phyloP scores from a whole-genome alignment of 257 asterid genomes.

The Primulina tabacum region DNA sequence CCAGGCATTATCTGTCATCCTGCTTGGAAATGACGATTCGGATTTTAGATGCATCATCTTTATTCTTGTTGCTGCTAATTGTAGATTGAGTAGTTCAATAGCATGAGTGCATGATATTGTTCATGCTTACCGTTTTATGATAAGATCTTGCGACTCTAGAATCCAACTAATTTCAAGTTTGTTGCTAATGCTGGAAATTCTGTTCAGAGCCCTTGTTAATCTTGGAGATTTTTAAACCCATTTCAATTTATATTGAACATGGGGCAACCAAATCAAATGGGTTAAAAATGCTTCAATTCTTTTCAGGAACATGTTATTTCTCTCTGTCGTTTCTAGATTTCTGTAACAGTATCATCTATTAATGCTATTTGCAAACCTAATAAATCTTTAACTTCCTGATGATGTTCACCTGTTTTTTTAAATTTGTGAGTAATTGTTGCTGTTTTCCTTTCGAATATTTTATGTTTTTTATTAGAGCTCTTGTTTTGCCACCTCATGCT shows the following conservation, averaged over 20 bases:
- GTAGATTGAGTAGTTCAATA: slow-evolving; percentile 6
- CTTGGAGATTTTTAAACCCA: neutral
- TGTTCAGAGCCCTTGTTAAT: slow-evolving; percentile 2
- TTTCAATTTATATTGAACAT: slow-evolving; percentile 3
- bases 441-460: slow-evolving; percentile 17
- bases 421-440: neutral
- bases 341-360: neutral
- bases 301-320: slow-evolving; percentile 12
- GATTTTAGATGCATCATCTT: neutral
- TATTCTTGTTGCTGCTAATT: slow-evolving; percentile 13
- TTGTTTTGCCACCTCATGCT: slow-evolving; percentile 18
- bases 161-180: slow-evolving; percentile 9
- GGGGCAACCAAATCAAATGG: neutral
- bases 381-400: slow-evolving; percentile 2
- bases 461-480: slow-evolving; percentile 16
- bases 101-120: no score
- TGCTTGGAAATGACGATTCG: slow-evolving; percentile 23
- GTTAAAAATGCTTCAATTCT: slow-evolving; percentile 14
- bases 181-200: slow-evolving; percentile 5
- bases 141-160: neutral
- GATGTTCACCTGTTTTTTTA: slow-evolving; percentile 2
- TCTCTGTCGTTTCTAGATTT: slow-evolving; percentile 6
- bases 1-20: slow-evolving; percentile 14
- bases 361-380: neutral
- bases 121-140: slow-evolving; percentile 9